Evolutionary conservation across 257 asterid genomes (phyloP).

Genomic region (Solanum appendiculatum): DNA sequence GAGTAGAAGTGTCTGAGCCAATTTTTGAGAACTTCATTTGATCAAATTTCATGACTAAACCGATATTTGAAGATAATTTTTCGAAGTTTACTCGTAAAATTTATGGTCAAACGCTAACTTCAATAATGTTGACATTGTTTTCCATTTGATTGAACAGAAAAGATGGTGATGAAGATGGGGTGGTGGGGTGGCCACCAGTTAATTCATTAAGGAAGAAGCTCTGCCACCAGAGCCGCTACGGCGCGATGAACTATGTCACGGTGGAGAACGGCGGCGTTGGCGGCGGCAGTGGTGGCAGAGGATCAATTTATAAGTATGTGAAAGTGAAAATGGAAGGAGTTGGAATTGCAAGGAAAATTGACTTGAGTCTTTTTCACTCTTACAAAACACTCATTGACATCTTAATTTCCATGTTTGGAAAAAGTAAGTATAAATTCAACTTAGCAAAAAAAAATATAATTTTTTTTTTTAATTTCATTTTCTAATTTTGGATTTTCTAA

Average conservation of each 20-base stretch:
- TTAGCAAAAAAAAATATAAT: background rate
- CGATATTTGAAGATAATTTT: background rate
- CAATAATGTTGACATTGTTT: background rate
- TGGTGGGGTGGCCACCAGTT: constrained; percentile 67
- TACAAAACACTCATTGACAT: constrained; percentile 20
- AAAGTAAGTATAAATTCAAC: constrained; percentile 17
- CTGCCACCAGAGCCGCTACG: constrained; percentile 16
- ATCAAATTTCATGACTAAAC: background rate
- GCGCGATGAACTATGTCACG: constrained; percentile 15
- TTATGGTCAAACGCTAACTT: accelerated
- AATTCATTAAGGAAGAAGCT: constrained; percentile 42
- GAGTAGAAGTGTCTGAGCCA: background rate
- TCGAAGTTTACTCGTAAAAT: background rate
- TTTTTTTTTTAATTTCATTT: background rate
- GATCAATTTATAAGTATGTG: constrained; percentile 27
- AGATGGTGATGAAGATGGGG: constrained; percentile 7
- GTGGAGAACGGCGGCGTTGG: constrained; percentile 30
- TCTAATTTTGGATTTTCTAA: background rate
- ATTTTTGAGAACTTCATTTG: background rate
- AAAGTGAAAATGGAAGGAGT: constrained; percentile 77
- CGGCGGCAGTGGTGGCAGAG: background rate
- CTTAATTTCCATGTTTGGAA: constrained; percentile 46
- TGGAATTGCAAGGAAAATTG: constrained; percentile 59
- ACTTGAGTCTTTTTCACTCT: constrained; percentile 27
- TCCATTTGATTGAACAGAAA: constrained; percentile 5